Conservation (phyloP, 495 filamentous ascomycete species). For the Penicillium macrosclerotiorum region DNA sequence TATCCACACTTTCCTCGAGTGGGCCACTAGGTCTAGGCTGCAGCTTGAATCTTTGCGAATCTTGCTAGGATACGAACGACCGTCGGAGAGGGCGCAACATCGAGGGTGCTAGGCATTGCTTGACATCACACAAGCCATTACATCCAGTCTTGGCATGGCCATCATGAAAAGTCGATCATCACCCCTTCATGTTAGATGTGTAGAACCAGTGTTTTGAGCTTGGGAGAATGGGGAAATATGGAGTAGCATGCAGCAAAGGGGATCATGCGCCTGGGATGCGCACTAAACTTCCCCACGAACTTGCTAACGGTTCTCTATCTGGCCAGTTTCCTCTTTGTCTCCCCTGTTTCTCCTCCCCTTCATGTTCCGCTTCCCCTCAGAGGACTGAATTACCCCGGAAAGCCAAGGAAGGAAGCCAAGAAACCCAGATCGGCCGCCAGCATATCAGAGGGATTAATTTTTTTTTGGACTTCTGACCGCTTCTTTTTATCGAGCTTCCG, state of each 20-base stretch:
- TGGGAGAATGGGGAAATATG: no score
- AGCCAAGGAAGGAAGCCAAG: conserved; percentile 1
- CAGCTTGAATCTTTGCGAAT: conserved; percentile 2
- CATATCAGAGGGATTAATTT: background rate
- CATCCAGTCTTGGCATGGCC: conserved; percentile 10
- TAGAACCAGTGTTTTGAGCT: conserved; percentile 1
- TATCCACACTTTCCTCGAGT: conserved; percentile 4
- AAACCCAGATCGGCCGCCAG: conserved; percentile 2
- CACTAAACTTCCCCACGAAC: background rate
- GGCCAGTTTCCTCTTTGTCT: no score
- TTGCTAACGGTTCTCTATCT: no score
- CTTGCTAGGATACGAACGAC: background rate
- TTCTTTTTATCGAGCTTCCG: conserved; percentile 12
- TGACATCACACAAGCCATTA: conserved; percentile 11
- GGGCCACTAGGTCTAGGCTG: conserved; percentile 4
- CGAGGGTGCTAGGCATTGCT: conserved; percentile 16
- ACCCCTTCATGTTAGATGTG: background rate
- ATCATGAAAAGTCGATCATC: conserved; percentile 1
- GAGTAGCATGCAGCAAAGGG: background rate
- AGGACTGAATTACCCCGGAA: conserved; percentile 8
- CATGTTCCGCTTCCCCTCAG: background rate
- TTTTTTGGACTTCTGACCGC: conserved; percentile 19
- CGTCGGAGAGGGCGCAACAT: background rate
- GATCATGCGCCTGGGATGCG: background rate
- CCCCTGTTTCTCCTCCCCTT: no score